phyloP scores from a whole-genome alignment of 306 rosid genomes.

The Boehmeria nivea region DNA sequence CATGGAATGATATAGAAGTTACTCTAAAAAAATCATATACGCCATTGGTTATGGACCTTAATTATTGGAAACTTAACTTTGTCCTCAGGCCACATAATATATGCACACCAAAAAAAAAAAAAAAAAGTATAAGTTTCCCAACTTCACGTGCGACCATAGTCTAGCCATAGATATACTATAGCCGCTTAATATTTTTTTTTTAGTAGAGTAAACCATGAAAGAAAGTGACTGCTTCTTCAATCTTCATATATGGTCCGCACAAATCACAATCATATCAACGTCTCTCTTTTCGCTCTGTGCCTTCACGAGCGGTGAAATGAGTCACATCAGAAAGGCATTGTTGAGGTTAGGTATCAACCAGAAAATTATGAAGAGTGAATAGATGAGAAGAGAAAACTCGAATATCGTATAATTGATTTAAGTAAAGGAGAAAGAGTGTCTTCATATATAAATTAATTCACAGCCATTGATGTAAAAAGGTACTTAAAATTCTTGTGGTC shows the following conservation, averaged over 20 bases:
- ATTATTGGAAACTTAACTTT: not conserved
- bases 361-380: not conserved
- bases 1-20: not conserved
- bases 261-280: conserved; percentile 14
- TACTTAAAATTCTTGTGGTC: no score
- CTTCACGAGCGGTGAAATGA: conserved; percentile 18
- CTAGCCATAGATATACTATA: conserved; percentile 29
- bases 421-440: no score
- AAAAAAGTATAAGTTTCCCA: conserved; percentile 4
- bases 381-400: not conserved
- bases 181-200: not conserved
- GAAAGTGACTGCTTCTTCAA: conserved; percentile 8
- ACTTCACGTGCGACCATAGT: conserved; percentile 42
- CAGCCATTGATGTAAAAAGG: no score
- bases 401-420: no score
- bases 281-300: not conserved
- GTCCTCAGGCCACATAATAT: not conserved
- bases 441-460: no score
- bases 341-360: conserved; percentile 6
- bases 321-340: conserved; percentile 11
- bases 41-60: not conserved
- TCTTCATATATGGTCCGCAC: conserved; percentile 12
- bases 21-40: not conserved
- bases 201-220: conserved; percentile 2
- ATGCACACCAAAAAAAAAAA: not conserved